Conservation (phyloP, 1,284 basidiomycete genomes). For the Sporisorium exsertum region DNA sequence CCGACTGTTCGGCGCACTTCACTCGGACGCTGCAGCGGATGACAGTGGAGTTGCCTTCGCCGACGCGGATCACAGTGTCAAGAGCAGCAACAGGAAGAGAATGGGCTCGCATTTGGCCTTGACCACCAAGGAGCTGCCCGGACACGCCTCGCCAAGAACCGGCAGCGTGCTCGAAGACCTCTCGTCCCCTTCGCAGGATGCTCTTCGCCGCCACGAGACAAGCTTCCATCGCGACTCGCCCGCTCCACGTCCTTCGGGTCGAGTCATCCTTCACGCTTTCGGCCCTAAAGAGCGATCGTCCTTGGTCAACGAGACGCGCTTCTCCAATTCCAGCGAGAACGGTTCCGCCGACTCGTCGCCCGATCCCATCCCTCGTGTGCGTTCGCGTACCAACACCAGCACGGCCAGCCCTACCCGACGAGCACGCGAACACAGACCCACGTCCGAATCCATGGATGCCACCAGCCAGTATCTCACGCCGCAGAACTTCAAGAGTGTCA, state of each 20-base stretch:
- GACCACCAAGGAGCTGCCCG: slow-evolving; percentile 19
- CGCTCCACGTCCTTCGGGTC: slow-evolving; percentile 21
- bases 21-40: slow-evolving; percentile 35
- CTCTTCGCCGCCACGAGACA: slow-evolving; percentile 33
- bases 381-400: slow-evolving; percentile 36
- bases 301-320: slow-evolving; percentile 52
- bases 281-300: slow-evolving; percentile 54
- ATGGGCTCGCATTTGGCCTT: slow-evolving; percentile 15
- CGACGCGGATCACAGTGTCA: slow-evolving; percentile 32
- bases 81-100: slow-evolving; percentile 38
- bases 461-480: slow-evolving; percentile 62
- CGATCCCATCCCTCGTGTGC: slow-evolving; percentile 34
- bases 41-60: slow-evolving; percentile 53
- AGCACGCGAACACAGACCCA: slow-evolving; percentile 36
- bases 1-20: slow-evolving; percentile 32
- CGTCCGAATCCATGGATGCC: slow-evolving; percentile 33
- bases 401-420: slow-evolving; percentile 33
- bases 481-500: slow-evolving; percentile 70
- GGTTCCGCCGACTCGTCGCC: slow-evolving; percentile 40
- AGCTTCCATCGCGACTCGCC: slow-evolving; percentile 46
- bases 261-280: slow-evolving; percentile 32
- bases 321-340: slow-evolving; percentile 41
- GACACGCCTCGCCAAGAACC: background rate
- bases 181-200: slow-evolving; percentile 37
- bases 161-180: slow-evolving; percentile 31